phyloP scores from a whole-genome alignment of 2,329 filamentous ascomycete genomes.

The Eutypa lata region DNA sequence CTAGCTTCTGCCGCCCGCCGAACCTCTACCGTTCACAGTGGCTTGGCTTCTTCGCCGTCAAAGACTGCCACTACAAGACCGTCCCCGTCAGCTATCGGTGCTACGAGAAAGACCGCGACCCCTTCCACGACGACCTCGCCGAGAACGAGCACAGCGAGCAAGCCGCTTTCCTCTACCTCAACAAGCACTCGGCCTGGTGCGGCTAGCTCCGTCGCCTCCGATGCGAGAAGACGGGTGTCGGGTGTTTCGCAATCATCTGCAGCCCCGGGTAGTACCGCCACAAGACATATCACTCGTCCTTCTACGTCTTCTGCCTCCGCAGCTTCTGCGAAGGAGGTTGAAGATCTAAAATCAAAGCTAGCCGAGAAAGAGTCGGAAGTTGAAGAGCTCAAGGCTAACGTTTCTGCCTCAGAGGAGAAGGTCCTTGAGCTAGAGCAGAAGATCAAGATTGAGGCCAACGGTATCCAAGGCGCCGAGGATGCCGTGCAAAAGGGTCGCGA shows the following conservation, averaged over 20 bases:
- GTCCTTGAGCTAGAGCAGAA: constrained; percentile 53
- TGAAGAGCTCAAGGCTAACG: constrained; percentile 53
- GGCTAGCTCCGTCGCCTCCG: constrained; percentile 38
- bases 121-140: constrained; percentile 23
- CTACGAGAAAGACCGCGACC: constrained; percentile 28
- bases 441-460: constrained; percentile 39
- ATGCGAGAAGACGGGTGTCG: constrained; percentile 58
- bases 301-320: constrained; percentile 36
- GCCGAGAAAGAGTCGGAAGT: constrained; percentile 57
- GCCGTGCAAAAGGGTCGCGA: constrained; percentile 40
- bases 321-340: constrained; percentile 51
- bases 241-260: constrained; percentile 39
- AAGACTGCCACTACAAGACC: constrained; percentile 32
- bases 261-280: constrained; percentile 27
- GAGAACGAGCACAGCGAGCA: constrained; percentile 31
- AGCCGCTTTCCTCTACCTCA: constrained; percentile 34
- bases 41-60: constrained; percentile 30
- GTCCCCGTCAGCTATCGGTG: constrained; percentile 26
- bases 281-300: constrained; percentile 40
- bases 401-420: constrained; percentile 53
- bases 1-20: constrained; percentile 39
- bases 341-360: constrained; percentile 59
- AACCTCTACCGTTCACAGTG: constrained; percentile 41
- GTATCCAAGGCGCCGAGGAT: constrained; percentile 36
- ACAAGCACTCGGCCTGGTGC: constrained; percentile 32